Evolutionary conservation across 768 basidiomycete species (phyloP).

Genomic region (Lactifluus hygrophoroides): DNA sequence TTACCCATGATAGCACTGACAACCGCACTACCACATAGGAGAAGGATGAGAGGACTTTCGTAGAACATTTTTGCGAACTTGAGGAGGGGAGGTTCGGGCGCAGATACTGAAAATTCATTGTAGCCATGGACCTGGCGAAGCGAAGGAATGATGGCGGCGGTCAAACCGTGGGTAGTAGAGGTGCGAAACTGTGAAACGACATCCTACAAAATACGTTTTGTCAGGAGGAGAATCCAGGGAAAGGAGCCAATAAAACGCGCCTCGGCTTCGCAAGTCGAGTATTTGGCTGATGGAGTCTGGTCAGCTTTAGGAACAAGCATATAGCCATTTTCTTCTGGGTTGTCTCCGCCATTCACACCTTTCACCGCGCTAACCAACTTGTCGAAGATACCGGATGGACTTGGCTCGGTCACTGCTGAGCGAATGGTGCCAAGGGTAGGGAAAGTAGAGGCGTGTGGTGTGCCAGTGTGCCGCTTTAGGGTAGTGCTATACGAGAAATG

Average conservation of each 20-base stretch:
- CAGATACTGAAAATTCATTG: conserved; percentile 86
- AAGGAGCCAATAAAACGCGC: conserved; percentile 6
- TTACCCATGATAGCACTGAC: conserved; percentile 95
- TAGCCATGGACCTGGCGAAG: conserved; percentile 70
- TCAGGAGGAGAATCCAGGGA: neutral
- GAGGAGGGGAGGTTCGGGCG: conserved; percentile 69
- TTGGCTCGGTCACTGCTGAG: conserved; percentile 24
- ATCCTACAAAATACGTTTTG: conserved; percentile 39
- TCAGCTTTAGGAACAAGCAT: conserved; percentile 21
- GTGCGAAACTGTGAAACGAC: conserved; percentile 66
- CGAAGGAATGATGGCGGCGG: conserved; percentile 49
- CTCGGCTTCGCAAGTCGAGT: neutral
- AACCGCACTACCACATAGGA: conserved; percentile 82
- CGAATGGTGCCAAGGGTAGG: conserved; percentile 31
- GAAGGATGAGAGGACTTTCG: conserved; percentile 85
- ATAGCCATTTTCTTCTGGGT: conserved; percentile 34
- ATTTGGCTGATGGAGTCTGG: conserved; percentile 9
- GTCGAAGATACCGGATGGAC: conserved; percentile 39
- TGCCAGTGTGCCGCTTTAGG: conserved; percentile 51
- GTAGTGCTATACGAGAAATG: conserved; percentile 85
- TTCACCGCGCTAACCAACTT: conserved; percentile 30
- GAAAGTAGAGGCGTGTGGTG: conserved; percentile 26
- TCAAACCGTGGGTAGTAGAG: conserved; percentile 51
- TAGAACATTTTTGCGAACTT: conserved; percentile 96
- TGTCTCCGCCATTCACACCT: conserved; percentile 31